phyloP scores from a whole-genome alignment of 2,329 filamentous ascomycete species.

The Chaetomium strumarium region DNA sequence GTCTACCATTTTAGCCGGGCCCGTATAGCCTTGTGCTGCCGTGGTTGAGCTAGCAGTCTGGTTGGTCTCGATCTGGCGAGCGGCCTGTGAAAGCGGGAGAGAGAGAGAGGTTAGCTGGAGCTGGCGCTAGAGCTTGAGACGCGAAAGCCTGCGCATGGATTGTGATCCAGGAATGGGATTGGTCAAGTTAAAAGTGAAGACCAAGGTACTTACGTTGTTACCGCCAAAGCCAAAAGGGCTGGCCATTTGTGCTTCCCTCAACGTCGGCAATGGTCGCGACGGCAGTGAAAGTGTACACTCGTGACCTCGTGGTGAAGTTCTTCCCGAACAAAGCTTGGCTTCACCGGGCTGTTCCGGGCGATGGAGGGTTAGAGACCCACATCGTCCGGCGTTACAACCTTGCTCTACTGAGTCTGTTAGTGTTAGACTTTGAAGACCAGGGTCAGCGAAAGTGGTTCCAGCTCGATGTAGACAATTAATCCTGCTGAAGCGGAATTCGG shows the following conservation, averaged over 20 bases:
- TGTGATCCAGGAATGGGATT: not conserved
- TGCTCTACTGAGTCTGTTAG: too few species aligned
- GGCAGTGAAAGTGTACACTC: not conserved
- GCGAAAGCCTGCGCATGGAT: not conserved
- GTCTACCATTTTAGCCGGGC: constrained; percentile 13
- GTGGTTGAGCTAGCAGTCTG: not conserved
- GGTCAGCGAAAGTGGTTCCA: too few species aligned
- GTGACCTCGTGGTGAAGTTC: not conserved
- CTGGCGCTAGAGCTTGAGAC: not conserved
- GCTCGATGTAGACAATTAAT: too few species aligned
- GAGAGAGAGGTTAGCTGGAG: not conserved
- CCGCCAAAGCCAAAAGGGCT: constrained; percentile 12
- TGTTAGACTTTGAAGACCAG: too few species aligned
- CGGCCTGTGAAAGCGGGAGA: constrained; percentile 10
- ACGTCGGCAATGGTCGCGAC: constrained; percentile 1
- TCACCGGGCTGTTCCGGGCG: constrained; percentile 5
- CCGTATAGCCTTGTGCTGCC: not conserved
- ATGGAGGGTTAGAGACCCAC: too few species aligned
- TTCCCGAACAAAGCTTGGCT: not conserved
- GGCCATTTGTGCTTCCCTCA: constrained; percentile 17
- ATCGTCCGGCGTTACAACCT: too few species aligned
- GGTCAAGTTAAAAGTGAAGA: not conserved
- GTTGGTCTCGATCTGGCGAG: constrained; percentile 7
- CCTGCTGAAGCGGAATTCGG: too few species aligned
- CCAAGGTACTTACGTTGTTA: constrained; percentile 17